These are phyloP conservation scores for Inga leiocalycina DNA, from an alignment of 306 rosid genomes.

Conservation along the genomic window DNA sequence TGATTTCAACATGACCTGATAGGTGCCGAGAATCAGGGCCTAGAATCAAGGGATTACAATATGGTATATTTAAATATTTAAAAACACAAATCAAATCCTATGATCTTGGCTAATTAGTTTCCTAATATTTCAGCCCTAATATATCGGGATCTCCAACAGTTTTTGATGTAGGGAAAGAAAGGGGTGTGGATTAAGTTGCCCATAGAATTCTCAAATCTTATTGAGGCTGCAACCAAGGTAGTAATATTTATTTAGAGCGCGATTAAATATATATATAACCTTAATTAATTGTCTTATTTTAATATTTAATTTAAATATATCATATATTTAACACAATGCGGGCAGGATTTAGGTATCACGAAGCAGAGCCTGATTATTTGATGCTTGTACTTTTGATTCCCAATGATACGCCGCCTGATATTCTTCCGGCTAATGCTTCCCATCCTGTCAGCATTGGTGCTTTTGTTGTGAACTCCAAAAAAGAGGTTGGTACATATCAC, in stretches of 20 bases:
- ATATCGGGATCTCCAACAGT: no score
- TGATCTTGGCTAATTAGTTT: no score
- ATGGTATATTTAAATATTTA: no score
- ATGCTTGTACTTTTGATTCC: slow-evolving; percentile 86
- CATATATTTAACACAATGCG: background rate
- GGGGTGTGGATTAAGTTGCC: slow-evolving; percentile 87
- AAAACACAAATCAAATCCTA: no score
- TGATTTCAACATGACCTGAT: no score
- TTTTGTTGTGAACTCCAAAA: slow-evolving; percentile 65
- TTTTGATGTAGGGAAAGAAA: slow-evolving; percentile 63
- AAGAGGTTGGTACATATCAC: slow-evolving; percentile 50
- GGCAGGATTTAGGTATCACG: slow-evolving; percentile 54
- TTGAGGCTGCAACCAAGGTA: slow-evolving; percentile 13
- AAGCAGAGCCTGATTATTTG: slow-evolving; percentile 82
- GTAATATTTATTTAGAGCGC: background rate
- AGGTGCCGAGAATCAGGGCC: no score
- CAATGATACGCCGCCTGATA: slow-evolving; percentile 52
- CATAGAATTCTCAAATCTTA: slow-evolving; percentile 56
- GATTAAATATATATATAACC: background rate
- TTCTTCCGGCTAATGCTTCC: slow-evolving; percentile 84
- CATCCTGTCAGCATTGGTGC: slow-evolving; percentile 84
- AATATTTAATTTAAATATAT: background rate
- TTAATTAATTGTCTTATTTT: background rate
- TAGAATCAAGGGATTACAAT: no score
- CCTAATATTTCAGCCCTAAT: no score